Base-by-base conservation (phyloP, 192 early-diverging fungal genomes). In the Linnemannia exigua region DNA sequence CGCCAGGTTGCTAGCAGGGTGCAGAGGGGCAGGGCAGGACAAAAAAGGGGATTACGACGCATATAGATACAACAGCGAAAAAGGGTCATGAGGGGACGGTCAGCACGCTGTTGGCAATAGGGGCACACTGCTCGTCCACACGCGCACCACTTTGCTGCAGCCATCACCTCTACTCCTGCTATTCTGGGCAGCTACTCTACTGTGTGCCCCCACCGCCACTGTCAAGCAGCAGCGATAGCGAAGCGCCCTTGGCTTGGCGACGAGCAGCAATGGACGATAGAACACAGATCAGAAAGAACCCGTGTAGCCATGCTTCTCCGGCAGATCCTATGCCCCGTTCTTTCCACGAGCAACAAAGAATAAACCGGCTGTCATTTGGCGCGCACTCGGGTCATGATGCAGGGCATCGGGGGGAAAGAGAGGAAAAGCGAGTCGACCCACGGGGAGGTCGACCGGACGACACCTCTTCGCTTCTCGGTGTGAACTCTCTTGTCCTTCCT, bases 381-480 rank as follows among this genome's bases (percentile, higher is more conserved):
- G 76, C 70, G 50, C 54, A 72, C 16, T 12, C 33, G 20, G 61
- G 61, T 67, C 61, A 73, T 54, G 71, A 79, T 79, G 78, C 71
- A 73, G 78, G 70, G 35, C 61, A 79, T 50, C 54, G 47, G 61
- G 76, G 61, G 70, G 25, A 36, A 71, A 47, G 54, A 67, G 12
- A 48, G 52, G 41, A 35, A 41, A 36, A 58, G 41, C 50, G 70
- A 61, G 66, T 48, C 78, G 25, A 79, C 71, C 16, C 47, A 41
- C 67, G 52, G 25, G 28, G 28, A 35, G 2, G 9, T 38, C 37
- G n/a, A 75, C 35, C 36, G n/a, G 67, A 58, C 52, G 41, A 70
- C 76, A 70, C 46, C 37, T 46, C 48, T 31, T 28, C 44, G 20
- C n/a, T 63, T 25, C 14, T 63, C 58, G n/a, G n/a, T n/a, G n/a